Evolutionary conservation across 768 basidiomycete genomes (phyloP), one percentile per base, ranked within the genome.

Genomic region (Auriscalpium vulgare): DNA sequence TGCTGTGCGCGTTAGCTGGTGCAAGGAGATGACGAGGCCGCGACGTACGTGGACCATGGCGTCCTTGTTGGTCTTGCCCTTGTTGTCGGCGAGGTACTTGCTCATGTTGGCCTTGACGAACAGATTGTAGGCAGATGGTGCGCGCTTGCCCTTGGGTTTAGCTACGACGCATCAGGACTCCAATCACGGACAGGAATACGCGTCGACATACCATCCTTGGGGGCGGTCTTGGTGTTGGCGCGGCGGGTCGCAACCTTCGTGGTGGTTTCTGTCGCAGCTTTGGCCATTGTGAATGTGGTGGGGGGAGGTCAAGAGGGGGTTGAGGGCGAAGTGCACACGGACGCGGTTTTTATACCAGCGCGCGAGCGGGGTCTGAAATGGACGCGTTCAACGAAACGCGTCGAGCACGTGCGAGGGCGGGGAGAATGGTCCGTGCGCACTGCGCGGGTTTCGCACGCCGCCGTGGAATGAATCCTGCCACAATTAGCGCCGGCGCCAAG

Each of bases 101-200:
- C 79, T 79, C 75, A 85, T 80, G 59, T 83, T 66, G 10, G 73
- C 74, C 57, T 77, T 74, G 61, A 83, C 77, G 63, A 78, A 85
- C 46, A 76, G 67, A 63, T 84, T 81, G 65, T 85, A 85, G 13
- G 80, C 78, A 1, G 74, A 75, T 1, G 82, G 82, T n/a, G 75
- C 70, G 49, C 83, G 81, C 61, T 83, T 83, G 10, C 74, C 69
- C 60, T 81, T 82, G 47, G 66, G 40, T 43, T 50, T 38, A 8
- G 13, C 52, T 51, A 37, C 16, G 14, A 43, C n/a, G 45, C 54
- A 40, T 16, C 45, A 56, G 29, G 50, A 50, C 36, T n/a, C 34
- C 47, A 53, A 51, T 54, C 53, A 40, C 34, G 34, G 23, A 13
- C 5, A 21, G 11, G 13, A 17, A 14, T 11, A 65, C 71, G 11